A percentile compares a stretch with the other conserved stretches of the same genome.
These are phyloP conservation scores for Aleurites moluccanus DNA, from an alignment of 441 rosid genomes.

Conservation along the genomic window DNA sequence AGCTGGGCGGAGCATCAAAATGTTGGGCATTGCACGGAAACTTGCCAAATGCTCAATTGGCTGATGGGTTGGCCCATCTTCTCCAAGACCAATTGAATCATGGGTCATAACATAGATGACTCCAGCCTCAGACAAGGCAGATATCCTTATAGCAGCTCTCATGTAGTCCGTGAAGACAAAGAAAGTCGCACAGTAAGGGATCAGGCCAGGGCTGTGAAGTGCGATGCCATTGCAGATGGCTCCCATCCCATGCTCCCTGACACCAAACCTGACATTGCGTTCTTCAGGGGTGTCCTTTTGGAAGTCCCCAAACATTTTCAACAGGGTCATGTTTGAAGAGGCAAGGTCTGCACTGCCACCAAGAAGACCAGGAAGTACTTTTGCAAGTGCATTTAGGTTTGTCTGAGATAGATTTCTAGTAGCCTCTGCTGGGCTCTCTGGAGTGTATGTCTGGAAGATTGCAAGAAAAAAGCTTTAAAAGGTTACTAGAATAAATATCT, in stretches of 20 bases:
- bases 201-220: slow-evolving; percentile 70
- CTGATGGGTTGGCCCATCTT: slow-evolving; percentile 96
- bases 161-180: slow-evolving; percentile 96
- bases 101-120: slow-evolving; percentile 94
- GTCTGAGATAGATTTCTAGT: slow-evolving; percentile 84
- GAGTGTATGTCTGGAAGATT: slow-evolving; percentile 61
- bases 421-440: slow-evolving; percentile 79
- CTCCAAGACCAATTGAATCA: slow-evolving; percentile 94
- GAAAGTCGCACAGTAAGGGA: slow-evolving; percentile 93
- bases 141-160: slow-evolving; percentile 84
- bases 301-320: slow-evolving; percentile 85
- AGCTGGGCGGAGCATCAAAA: slow-evolving; percentile 87
- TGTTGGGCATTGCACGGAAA: slow-evolving; percentile 95
- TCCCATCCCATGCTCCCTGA: slow-evolving; percentile 92
- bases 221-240: slow-evolving; percentile 86
- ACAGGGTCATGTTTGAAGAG: slow-evolving; percentile 87
- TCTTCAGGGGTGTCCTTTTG: slow-evolving; percentile 84
- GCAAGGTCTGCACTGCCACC: slow-evolving; percentile 98
- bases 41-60: slow-evolving; percentile 92
- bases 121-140: slow-evolving; percentile 72
- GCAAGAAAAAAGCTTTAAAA: slow-evolving; percentile 10
- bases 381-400: slow-evolving; percentile 72
- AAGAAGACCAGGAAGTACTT: slow-evolving; percentile 71
- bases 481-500: slow-evolving; percentile 5
- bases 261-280: slow-evolving; percentile 83